Evolutionary conservation across 441 rosid species (phyloP), one percentile per base, ranked within the genome.

Genomic region (Mallotus japonicus): DNA sequence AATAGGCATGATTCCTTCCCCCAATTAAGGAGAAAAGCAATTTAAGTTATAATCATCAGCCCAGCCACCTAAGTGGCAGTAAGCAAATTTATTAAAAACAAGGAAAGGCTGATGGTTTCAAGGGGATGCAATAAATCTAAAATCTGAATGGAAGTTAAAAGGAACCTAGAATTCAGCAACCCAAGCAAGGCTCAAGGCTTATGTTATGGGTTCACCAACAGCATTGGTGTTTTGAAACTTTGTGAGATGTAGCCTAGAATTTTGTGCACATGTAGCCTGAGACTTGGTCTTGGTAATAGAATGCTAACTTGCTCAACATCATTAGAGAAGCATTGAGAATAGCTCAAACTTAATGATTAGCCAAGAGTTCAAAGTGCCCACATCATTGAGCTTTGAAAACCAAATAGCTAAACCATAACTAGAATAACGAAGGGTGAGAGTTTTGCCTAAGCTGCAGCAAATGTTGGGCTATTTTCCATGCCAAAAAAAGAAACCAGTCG

Each of bases 11-110:
- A 65, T 65, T 47, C 53, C 56, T 65, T 47, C 50, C 50, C 24
- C 19, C 22, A 11, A 4, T 58, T 37, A 10, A 62, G 62, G 16
- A 24, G 5, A 20, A 34, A 68, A 37, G 62, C 49, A 67, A 28
- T 32, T 50, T 13, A 62, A 10, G 34, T 19, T 61, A 64, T 65
- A 11, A 34, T 51, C 60, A 62, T 28, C 32, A 28, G 58, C 24
- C 16, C 60, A 50, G 61, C 46, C 20, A 12, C 15, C 19, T 16
- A 15, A 49, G 15, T 50, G 74, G 10, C 62, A 44, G 50, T 32
- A 19, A 71, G 46, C 74, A 71, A 13, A 24, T 37, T 62, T 62
- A 13, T 32, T 42, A 44, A 62, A 46, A 16, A 62, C 67, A 54
- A 24, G 20, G 14, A 4, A 42, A 17, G 49, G 22, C 59, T 67